Base-by-base conservation (phyloP, 768 basidiomycete genomes). In the Lanmaoa rubissima region DNA sequence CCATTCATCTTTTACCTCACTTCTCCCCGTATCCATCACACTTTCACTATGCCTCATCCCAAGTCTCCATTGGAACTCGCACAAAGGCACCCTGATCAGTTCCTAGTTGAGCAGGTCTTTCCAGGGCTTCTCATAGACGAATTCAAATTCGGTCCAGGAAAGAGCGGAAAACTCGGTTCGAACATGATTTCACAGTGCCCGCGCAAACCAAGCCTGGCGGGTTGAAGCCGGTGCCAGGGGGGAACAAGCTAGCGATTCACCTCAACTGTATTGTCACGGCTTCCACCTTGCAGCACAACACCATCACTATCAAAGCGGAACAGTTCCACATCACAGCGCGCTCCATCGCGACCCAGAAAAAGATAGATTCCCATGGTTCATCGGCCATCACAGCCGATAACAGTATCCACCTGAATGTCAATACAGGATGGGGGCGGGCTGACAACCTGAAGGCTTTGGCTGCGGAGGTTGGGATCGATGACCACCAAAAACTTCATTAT, bases 131-230 rank as follows among this genome's bases (percentile, higher is more conserved):
- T 19, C 8, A 17, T 56, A 31, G 53, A 61, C 17, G 45, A 59
- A 13, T 59, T 59, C 57, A 46, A 42, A 41, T 59, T 52, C 13
- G 19, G 39, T 17, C 32, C 5, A 14, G 57, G 43, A 17, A 19
- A 13, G 31, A 36, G 39, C 12, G 48, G 59, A n/a, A 42, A 40
- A 1, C 48, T 51, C 10, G 51, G 43, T 8, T 8, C 14, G 43
- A 57, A 62, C 35, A 61, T 46, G 54, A 52, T 61, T 28, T 61
- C 59, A 3, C 54, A 51, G 38, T 45, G n/a, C 48, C 59, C 5
- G 47, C 41, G 5, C 47, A 60, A 1, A 55, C 59, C 14, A 3
- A 12, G 17, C 24, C 31, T 6, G 51, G 51, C 16, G 51, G 46
- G n/a, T 44, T 53, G n/a, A 4, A 24, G 21, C 46, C 57, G 11